Percentiles rank a stretch among this genome's conserved stretches.
Conservation (phyloP, 2,329 filamentous ascomycete genomes). For the Cladosporium sp. region DNA sequence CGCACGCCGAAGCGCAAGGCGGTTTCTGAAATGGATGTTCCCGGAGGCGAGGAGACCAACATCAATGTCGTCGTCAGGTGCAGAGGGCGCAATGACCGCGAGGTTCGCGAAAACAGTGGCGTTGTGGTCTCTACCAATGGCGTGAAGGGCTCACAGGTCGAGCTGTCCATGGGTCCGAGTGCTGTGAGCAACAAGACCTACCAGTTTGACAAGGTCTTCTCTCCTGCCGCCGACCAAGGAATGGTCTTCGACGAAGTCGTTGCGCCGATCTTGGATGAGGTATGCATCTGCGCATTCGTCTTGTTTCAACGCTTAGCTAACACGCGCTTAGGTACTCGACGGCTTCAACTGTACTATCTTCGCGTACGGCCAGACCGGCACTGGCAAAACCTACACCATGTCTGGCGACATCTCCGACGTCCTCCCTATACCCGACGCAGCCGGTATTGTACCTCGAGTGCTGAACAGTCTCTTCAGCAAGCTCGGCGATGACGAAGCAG, state of each 20-base stretch:
- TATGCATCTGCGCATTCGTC: slow-evolving; percentile 38
- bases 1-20: slow-evolving; percentile 76
- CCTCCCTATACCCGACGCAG: slow-evolving; percentile 82
- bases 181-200: slow-evolving; percentile 95
- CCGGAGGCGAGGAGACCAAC: slow-evolving; percentile 76
- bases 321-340: slow-evolving; percentile 66
- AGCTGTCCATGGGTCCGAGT: slow-evolving; percentile 87
- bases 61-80: slow-evolving; percentile 97
- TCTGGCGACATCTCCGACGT: slow-evolving; percentile 94
- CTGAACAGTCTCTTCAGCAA: slow-evolving; percentile 83
- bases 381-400: slow-evolving; percentile 99
- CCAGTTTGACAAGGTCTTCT: slow-evolving; percentile 95
- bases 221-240: slow-evolving; percentile 84
- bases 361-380: slow-evolving; percentile 96
- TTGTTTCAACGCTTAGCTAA: background rate
- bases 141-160: slow-evolving; percentile 78
- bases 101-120: slow-evolving; percentile 90
- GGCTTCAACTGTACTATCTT: slow-evolving; percentile 99
- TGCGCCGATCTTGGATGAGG: slow-evolving; percentile 86
- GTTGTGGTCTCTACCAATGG: slow-evolving; percentile 86
- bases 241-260: slow-evolving; percentile 97
- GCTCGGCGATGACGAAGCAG: slow-evolving; percentile 61
- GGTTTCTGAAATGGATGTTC: slow-evolving; percentile 67
- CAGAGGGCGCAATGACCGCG: slow-evolving; percentile 85
- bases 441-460: slow-evolving; percentile 91